Evolutionary conservation across 164 flowering plant species (phyloP).

Genomic region (Houttuynia cordata): DNA sequence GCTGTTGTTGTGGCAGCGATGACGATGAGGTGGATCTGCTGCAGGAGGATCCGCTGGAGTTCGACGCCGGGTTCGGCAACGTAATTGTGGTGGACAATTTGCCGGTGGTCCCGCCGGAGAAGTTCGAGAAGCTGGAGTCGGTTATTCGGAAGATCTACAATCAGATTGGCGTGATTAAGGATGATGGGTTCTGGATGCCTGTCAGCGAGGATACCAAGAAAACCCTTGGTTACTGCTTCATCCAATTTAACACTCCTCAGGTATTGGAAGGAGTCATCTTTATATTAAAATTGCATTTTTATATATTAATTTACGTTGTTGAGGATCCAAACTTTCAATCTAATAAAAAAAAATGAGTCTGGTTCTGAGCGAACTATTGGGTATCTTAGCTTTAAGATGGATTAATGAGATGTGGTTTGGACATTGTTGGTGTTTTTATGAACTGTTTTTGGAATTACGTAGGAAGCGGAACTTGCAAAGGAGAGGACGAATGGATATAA

Average conservation of each 20-base stretch:
- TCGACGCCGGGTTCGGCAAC: conserved; percentile 55
- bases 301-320: too few species aligned
- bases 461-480: conserved; percentile 93
- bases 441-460: background rate
- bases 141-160: conserved; percentile 74
- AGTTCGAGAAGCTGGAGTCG: conserved; percentile 75
- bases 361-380: too few species aligned
- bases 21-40: conserved; percentile 48
- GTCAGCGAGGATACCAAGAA: conserved; percentile 44
- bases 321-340: too few species aligned
- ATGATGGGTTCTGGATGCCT: conserved; percentile 88
- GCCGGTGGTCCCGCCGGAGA: conserved; percentile 77
- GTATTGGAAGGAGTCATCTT: conserved; percentile 30
- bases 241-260: conserved; percentile 82
- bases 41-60: conserved; percentile 50
- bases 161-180: conserved; percentile 73
- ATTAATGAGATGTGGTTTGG: too few species aligned
- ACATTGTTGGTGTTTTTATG: too few species aligned
- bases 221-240: conserved; percentile 74
- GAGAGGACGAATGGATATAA: conserved; percentile 85
- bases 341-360: too few species aligned
- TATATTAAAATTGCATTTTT: too few species aligned
- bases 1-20: conserved; percentile 48
- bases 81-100: conserved; percentile 78
- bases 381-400: too few species aligned